Percentiles rank a stretch among this genome's conserved stretches.
These are phyloP conservation scores for Paecilomyces sp. DNA, from an alignment of 2,329 filamentous ascomycete species.

Conservation along the genomic window DNA sequence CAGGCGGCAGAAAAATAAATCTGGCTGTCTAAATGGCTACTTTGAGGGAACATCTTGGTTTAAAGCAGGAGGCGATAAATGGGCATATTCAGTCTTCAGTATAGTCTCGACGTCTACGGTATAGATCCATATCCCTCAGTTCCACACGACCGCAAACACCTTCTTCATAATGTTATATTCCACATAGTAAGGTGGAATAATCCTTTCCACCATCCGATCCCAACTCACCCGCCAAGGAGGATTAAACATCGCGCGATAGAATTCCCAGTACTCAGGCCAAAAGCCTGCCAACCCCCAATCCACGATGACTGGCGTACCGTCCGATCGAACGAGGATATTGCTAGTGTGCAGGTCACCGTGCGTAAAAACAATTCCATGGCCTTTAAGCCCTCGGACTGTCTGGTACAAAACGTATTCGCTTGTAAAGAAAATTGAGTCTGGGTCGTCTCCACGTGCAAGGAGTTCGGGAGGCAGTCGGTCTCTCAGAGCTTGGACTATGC, in stretches of 20 bases:
- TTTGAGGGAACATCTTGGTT: too few species aligned
- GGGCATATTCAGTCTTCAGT: too few species aligned
- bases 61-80: too few species aligned
- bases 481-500: slow-evolving; percentile 8
- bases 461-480: slow-evolving; percentile 6
- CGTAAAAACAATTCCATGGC: slow-evolving; percentile 15
- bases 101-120: too few species aligned
- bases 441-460: slow-evolving; percentile 3
- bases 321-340: slow-evolving; percentile 17
- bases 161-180: slow-evolving; percentile 8
- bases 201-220: slow-evolving; percentile 14
- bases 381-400: slow-evolving; percentile 10
- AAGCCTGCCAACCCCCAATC: slow-evolving; percentile 20
- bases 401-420: slow-evolving; percentile 10
- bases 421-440: slow-evolving; percentile 8
- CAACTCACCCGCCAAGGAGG: slow-evolving; percentile 6
- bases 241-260: slow-evolving; percentile 8
- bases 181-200: slow-evolving; percentile 14
- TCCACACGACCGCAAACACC: slow-evolving; percentile 6
- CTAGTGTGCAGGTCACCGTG: slow-evolving; percentile 16
- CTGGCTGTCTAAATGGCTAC: too few species aligned
- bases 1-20: too few species aligned
- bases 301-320: slow-evolving; percentile 15
- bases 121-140: slow-evolving; percentile 1
- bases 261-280: slow-evolving; percentile 20